These are phyloP conservation scores for Fusarium heterosporum DNA, from an alignment of 2,329 filamentous ascomycete genomes.

Conservation along the genomic window DNA sequence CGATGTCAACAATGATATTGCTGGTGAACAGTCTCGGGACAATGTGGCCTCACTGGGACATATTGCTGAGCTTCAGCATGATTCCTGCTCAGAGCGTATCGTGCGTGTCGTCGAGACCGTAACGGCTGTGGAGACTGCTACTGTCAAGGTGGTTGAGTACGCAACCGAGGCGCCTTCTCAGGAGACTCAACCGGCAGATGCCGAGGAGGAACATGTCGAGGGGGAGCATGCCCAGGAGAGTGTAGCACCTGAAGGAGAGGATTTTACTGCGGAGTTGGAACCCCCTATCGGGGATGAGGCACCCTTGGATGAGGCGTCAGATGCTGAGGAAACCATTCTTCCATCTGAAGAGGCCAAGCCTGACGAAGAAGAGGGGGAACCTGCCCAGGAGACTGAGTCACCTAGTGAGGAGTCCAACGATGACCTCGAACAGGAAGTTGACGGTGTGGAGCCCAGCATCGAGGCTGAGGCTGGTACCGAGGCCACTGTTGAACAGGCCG, in stretches of 20 bases:
- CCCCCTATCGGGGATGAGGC: slow-evolving; percentile 5
- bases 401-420: slow-evolving; percentile 1
- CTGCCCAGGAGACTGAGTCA: slow-evolving; percentile 9
- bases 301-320: slow-evolving; percentile 1
- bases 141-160: slow-evolving; percentile 46
- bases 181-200: slow-evolving; percentile 25
- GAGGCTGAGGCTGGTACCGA: slow-evolving; percentile 9
- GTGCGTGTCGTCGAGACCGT: slow-evolving; percentile 48
- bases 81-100: slow-evolving; percentile 38
- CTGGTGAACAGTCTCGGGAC: background rate
- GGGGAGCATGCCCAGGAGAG: slow-evolving; percentile 14
- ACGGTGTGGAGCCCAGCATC: background rate
- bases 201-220: slow-evolving; percentile 17
- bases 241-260: slow-evolving; percentile 6
- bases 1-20: background rate
- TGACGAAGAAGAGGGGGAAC: slow-evolving; percentile 11
- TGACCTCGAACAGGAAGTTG: background rate
- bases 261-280: background rate
- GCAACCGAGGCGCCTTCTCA: slow-evolving; percentile 46
- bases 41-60: background rate
- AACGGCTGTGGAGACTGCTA: slow-evolving; percentile 51
- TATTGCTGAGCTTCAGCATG: slow-evolving; percentile 19
- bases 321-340: slow-evolving; percentile 5
- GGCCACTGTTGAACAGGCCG: slow-evolving; percentile 2
- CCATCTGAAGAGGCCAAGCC: slow-evolving; percentile 2